phyloP scores from a whole-genome alignment of 2,329 filamentous ascomycete genomes.

The Chaetomium sp. region DNA sequence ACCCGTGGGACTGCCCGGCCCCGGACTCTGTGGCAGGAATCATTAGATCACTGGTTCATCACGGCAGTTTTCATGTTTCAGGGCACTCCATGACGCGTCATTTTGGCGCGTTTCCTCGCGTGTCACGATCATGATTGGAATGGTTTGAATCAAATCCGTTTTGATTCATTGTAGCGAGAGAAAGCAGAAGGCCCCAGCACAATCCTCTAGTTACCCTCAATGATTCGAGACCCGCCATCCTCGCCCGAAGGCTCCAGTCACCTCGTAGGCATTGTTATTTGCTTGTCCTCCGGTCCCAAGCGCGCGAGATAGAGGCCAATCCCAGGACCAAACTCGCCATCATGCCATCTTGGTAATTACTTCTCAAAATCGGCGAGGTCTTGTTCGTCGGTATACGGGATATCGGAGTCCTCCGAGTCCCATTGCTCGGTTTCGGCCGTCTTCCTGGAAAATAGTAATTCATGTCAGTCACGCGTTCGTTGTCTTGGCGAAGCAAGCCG shows the following conservation, averaged over 20 bases:
- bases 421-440: constrained; percentile 12
- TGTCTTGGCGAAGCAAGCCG: no score
- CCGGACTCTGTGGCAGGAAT: background rate
- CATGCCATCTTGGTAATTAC: background rate
- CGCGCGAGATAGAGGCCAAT: background rate
- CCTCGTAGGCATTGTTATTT: background rate
- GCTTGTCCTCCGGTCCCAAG: background rate
- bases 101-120: background rate
- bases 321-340: background rate
- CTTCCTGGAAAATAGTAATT: constrained; percentile 3
- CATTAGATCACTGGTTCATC: background rate
- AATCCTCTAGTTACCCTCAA: background rate
- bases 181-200: background rate
- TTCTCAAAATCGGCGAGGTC: background rate
- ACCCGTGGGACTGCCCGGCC: no score
- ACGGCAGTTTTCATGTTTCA: background rate
- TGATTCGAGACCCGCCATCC: background rate
- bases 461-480: background rate
- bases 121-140: background rate
- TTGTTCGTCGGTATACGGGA: constrained; percentile 9
- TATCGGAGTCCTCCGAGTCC: constrained; percentile 21
- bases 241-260: background rate
- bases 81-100: background rate
- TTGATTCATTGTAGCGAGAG: background rate
- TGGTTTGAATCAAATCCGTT: background rate